phyloP scores from a whole-genome alignment of 2,329 filamentous ascomycete species.

The Venturia aucupariae region DNA sequence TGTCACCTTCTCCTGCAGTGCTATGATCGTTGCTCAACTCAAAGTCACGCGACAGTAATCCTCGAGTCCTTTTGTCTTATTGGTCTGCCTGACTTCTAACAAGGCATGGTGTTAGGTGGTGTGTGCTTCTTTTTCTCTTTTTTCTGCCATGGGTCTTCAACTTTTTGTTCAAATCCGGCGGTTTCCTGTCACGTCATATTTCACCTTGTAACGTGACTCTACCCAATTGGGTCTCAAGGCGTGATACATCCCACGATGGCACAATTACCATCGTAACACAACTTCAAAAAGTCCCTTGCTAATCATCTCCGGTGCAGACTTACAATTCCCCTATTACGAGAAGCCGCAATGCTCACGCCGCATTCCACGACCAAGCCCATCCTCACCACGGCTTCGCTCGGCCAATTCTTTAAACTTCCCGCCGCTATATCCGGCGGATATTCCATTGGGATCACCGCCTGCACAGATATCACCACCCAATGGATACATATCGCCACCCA shows the following conservation, averaged over 20 bases:
- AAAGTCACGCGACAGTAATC: background rate
- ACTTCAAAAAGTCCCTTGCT: background rate
- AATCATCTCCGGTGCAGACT: background rate
- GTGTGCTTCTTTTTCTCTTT: background rate
- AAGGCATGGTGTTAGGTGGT: background rate
- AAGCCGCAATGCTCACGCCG: background rate
- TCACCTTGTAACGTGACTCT: background rate
- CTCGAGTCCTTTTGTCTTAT: background rate
- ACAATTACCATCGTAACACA: background rate
- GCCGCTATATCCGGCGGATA: conserved; percentile 1
- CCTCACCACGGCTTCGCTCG: background rate
- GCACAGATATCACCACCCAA: background rate
- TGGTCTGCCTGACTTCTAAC: background rate
- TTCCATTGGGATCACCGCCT: background rate
- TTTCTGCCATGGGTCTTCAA: too few relatives aligned
- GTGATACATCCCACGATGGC: background rate
- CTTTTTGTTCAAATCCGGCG: background rate
- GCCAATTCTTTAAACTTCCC: conserved; percentile 7
- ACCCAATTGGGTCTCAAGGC: background rate
- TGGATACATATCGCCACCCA: background rate
- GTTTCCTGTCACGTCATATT: conserved; percentile 4
- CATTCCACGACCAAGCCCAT: background rate
- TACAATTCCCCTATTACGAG: background rate
- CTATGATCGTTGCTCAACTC: background rate
- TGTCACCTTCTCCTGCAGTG: background rate